Evolutionary conservation across 345 rosid species (phyloP).

Genomic region (Dipteronia dyeriana): DNA sequence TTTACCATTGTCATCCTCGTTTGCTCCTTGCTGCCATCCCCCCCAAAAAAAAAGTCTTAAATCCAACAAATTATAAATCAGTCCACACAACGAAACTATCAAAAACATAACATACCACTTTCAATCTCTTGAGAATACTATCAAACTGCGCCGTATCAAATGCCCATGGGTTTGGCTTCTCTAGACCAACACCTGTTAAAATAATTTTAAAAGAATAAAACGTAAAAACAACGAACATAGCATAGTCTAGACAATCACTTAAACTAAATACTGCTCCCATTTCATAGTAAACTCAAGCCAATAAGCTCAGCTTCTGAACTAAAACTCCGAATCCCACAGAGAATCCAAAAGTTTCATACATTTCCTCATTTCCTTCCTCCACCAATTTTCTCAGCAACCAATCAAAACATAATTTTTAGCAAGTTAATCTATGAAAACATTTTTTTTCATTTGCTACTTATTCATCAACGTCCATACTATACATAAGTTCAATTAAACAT

Average conservation of each 20-base stretch:
- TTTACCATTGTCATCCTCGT: constrained; percentile 58
- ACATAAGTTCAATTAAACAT: not conserved
- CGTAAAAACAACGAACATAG: not conserved
- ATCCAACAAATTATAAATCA: not conserved
- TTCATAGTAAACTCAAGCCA: not conserved
- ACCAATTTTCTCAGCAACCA: not conserved
- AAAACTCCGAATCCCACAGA: too few relatives aligned
- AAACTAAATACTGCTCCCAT: not conserved
- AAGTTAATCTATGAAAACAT: too few relatives aligned
- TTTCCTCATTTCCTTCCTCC: not conserved
- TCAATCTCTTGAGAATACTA: constrained; percentile 63
- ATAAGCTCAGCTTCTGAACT: not conserved
- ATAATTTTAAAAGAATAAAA: not conserved
- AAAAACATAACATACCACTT: too few relatives aligned
- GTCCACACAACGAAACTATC: not conserved
- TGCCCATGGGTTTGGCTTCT: constrained; percentile 66
- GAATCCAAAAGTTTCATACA: not conserved
- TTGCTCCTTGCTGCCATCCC: constrained; percentile 65
- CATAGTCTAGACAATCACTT: not conserved
- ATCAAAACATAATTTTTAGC: too few relatives aligned
- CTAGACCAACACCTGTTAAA: too few relatives aligned
- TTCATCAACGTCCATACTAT: not conserved
- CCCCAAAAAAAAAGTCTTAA: constrained; percentile 3
- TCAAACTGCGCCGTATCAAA: constrained; percentile 94
- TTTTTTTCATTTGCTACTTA: not conserved